Conservation (phyloP, 1,284 basidiomycete genomes). For the Fomitopsis pinicola region DNA sequence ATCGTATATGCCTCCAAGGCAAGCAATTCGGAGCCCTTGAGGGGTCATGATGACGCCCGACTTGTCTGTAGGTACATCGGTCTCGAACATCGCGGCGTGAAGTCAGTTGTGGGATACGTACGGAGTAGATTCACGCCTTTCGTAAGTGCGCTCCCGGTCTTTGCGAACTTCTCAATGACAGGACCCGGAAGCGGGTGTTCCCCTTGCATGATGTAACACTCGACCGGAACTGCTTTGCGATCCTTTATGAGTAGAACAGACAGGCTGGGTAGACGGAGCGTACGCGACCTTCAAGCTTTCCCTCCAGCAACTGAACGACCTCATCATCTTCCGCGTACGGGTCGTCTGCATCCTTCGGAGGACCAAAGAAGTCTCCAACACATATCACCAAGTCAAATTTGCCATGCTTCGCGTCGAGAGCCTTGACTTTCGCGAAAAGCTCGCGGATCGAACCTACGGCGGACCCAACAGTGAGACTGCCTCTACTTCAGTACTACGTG, state of each 20-base stretch:
- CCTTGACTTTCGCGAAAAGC: slow-evolving; percentile 77
- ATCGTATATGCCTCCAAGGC: slow-evolving; percentile 77
- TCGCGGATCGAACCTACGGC: slow-evolving; percentile 73
- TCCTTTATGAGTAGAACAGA: slow-evolving; percentile 1
- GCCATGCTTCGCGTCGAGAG: slow-evolving; percentile 91
- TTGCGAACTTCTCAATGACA: slow-evolving; percentile 71
- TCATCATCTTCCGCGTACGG: slow-evolving; percentile 44
- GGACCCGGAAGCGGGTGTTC: slow-evolving; percentile 65
- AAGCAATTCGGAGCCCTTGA: slow-evolving; percentile 82
- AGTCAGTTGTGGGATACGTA: slow-evolving; percentile 35
- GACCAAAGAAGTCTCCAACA: slow-evolving; percentile 88
- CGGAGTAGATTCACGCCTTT: slow-evolving; percentile 83
- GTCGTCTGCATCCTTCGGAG: slow-evolving; percentile 40
- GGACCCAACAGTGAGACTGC: slow-evolving; percentile 84
- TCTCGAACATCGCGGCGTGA: neutral
- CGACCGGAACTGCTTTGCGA: slow-evolving; percentile 64
- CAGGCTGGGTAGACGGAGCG: neutral
- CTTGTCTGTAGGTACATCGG: slow-evolving; percentile 53
- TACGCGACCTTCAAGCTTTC: slow-evolving; percentile 55
- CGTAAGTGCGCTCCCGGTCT: slow-evolving; percentile 74
- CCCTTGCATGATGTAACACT: slow-evolving; percentile 92
- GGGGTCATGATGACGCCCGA: slow-evolving; percentile 79
- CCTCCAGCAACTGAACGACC: slow-evolving; percentile 56
- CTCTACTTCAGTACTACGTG: neutral
- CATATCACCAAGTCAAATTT: slow-evolving; percentile 90